These are phyloP conservation scores for Coemansia sp. DNA, from an alignment of 192 early-diverging fungal genomes.

Conservation along the genomic window DNA sequence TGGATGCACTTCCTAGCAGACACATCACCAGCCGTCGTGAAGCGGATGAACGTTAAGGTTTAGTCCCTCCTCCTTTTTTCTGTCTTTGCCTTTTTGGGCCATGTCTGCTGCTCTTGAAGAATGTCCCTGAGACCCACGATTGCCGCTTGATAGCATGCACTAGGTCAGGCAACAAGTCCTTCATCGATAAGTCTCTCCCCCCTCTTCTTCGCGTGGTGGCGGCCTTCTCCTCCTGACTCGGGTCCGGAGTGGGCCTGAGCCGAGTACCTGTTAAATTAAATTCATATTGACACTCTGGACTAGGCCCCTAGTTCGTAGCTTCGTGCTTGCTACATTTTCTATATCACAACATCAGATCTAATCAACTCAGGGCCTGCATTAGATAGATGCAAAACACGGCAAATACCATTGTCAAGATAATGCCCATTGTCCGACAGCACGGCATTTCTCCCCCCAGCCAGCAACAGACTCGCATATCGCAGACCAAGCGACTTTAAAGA, in stretches of 20 bases:
- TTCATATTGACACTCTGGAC: not conserved
- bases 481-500: not conserved
- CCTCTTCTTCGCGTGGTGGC: not conserved
- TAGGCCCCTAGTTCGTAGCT: not conserved
- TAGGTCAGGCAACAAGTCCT: not conserved
- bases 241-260: conserved; percentile 1
- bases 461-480: not conserved
- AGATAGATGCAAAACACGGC: not conserved
- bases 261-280: conserved; percentile 1
- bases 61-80: not conserved
- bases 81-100: conserved; percentile 11
- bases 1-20: conserved; percentile 4
- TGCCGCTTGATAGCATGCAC: conserved; percentile 6
- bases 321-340: no score
- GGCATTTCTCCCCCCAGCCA: not conserved
- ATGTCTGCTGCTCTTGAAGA: not conserved
- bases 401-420: not conserved
- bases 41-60: not conserved
- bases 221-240: not conserved
- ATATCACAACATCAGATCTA: not conserved
- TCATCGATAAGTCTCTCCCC: not conserved
- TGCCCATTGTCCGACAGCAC: not conserved
- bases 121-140: conserved; percentile 1
- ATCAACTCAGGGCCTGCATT: not conserved
- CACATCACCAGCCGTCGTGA: not conserved